Evolutionary conservation across 257 asterid species (phyloP).

Genomic region (Solanum chilense): DNA sequence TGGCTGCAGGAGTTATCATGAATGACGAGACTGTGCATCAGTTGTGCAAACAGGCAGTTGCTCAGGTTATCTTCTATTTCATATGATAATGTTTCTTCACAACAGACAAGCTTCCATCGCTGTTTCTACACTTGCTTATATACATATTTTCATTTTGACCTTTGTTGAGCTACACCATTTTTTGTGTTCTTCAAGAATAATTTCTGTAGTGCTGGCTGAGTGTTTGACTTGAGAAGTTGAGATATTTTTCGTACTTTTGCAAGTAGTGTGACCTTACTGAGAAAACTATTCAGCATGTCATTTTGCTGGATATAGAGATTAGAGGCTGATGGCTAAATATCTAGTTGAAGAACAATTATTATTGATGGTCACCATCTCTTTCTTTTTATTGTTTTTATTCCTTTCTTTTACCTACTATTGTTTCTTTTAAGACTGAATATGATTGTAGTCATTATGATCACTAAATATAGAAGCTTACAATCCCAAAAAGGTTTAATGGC

Average conservation of each 20-base stretch:
- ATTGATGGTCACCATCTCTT: background rate
- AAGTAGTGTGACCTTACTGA: background rate
- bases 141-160: background rate
- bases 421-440: background rate
- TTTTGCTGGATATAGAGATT: background rate
- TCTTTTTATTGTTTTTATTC: background rate
- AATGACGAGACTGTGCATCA: constrained; percentile 96
- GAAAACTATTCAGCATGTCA: background rate
- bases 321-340: background rate
- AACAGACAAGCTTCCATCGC: background rate
- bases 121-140: background rate
- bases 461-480: background rate
- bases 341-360: background rate
- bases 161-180: background rate
- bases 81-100: background rate
- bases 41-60: constrained; percentile 88
- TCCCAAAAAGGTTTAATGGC: background rate
- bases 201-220: background rate
- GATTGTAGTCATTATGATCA: background rate
- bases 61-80: constrained; percentile 50
- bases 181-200: background rate
- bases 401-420: background rate
- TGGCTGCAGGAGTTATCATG: constrained; percentile 82
- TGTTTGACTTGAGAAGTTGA: background rate
- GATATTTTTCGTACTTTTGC: background rate